Percentiles rank a stretch among this genome's conserved stretches.
These are phyloP conservation scores for Rhamnella rubrinervis DNA, from an alignment of 331 rosid species.

Conservation along the genomic window DNA sequence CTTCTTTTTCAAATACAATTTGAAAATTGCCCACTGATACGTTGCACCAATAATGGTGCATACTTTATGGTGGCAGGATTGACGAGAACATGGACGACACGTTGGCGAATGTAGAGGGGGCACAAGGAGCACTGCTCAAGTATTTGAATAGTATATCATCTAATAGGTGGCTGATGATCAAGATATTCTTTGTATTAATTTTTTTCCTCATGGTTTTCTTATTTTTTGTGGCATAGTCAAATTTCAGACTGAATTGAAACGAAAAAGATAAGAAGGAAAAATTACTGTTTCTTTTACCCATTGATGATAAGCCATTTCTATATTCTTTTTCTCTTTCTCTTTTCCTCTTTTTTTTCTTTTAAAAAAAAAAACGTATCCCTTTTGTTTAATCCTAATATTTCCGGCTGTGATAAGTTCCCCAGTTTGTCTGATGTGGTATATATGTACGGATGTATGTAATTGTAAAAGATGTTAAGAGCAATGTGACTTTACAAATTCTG, in stretches of 20 bases:
- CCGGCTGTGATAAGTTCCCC: conserved; percentile 25
- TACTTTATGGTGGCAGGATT: conserved; percentile 47
- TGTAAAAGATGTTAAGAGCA: conserved; percentile 38
- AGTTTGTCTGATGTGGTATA: conserved; percentile 39
- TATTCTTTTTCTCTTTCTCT: conserved; percentile 23
- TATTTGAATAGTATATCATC: conserved; percentile 93
- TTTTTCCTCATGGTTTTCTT: conserved; percentile 94
- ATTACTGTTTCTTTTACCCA: conserved; percentile 3
- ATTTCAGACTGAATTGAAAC: neutral
- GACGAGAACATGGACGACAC: conserved; percentile 98
- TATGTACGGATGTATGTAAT: conserved; percentile 33
- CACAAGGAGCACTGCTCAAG: conserved; percentile 85
- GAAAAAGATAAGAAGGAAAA: conserved; percentile 28
- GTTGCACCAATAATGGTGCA: no score
- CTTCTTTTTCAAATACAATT: no score
- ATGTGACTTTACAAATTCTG: conserved; percentile 21
- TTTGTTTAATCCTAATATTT: neutral
- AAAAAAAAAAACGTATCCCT: no score
- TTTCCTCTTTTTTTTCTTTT: no score
- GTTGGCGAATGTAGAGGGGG: conserved; percentile 84
- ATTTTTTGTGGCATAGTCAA: conserved; percentile 88
- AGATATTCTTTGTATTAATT: conserved; percentile 89
- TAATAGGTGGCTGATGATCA: conserved; percentile 98
- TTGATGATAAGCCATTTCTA: conserved; percentile 27
- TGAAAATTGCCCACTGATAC: no score